Evolutionary conservation across 306 rosid species (phyloP), one percentile per base, ranked within the genome.

Genomic region (Hylodesmum podocarpum): DNA sequence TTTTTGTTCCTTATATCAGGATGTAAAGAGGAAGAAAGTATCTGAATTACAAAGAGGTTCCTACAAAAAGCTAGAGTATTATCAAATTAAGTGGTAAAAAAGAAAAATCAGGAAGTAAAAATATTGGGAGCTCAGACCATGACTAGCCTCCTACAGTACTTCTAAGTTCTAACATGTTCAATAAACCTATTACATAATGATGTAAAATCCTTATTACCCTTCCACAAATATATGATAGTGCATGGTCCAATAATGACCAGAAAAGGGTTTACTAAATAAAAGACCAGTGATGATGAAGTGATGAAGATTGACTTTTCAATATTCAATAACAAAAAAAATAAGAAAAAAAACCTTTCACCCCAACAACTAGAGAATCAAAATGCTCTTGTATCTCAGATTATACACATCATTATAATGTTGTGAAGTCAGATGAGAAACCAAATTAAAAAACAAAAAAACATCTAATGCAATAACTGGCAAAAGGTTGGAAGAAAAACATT

Each of bases 321-420:
- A 76, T 55, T 71, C 16, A 65, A 71, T 28, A 22, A 51, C 33
- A 53, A 9, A 29, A 43, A 21, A 29, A 43, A 0, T 41, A 9
- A 29, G 34, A 21, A 29, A 43, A 0, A 54, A 49, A 36, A 66
- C 28, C 19, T 54, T 19, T n/a, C 66, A 61, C 19, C 73, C 28
- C 65, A 21, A 27, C 51, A 46, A 50, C 41, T 55, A 77, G 64
- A 72, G 64, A 72, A 70, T 62, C 31, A 69, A 70, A 76, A 63
- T 28, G 74, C 29, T 27, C 25, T 12, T 13, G 19, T 44, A n/a
- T 55, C 21, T 43, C 39, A 49, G 7, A 14, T 71, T 14, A 55
- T 9, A 31, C 34, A 57, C 63, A 66, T 31, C 49, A 72, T 59
- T 54, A 40, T 31, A 67, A 21, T 34, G 72, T 65, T n/a, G 43